Evolutionary conservation across 257 asterid genomes (phyloP).

Genomic region (Scutellaria baicalensis): DNA sequence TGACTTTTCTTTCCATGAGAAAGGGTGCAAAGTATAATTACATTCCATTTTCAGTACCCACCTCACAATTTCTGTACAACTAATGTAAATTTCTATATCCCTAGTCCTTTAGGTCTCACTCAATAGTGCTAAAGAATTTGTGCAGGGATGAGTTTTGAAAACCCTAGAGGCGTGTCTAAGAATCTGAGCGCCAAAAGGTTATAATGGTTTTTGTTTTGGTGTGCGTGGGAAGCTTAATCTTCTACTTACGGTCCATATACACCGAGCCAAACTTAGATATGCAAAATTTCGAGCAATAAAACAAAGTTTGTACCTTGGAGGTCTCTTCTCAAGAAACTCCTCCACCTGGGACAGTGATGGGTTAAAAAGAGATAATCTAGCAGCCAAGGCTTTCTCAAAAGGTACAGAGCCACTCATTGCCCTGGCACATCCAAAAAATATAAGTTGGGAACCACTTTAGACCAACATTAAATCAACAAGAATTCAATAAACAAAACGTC

Average conservation of each 20-base stretch:
- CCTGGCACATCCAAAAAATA: slow-evolving; percentile 33
- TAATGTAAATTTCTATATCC: not conserved
- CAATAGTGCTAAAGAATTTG: not conserved
- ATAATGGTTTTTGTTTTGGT: too few species aligned
- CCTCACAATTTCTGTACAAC: not conserved
- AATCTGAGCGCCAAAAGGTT: too few species aligned
- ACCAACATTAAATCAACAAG: not conserved
- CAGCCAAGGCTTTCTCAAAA: slow-evolving; percentile 93
- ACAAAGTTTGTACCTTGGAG: slow-evolving; percentile 57
- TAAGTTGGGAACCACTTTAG: not conserved
- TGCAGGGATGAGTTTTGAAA: not conserved
- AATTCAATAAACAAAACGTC: not conserved
- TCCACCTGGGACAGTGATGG: slow-evolving; percentile 74
- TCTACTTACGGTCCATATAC: too few species aligned
- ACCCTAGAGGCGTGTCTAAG: too few species aligned
- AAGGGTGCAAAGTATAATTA: not conserved
- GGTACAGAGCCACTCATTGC: slow-evolving; percentile 98
- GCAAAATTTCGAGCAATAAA: not conserved
- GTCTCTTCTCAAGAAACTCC: slow-evolving; percentile 67
- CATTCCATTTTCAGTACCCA: not conserved
- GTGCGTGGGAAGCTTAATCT: too few species aligned
- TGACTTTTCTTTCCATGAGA: not conserved
- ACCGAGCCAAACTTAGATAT: not conserved
- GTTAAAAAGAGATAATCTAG: slow-evolving; percentile 69
- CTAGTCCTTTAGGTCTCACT: not conserved